These are phyloP conservation scores for Globisporangium radiosum DNA, from an alignment of 352 stramenopile genomes.

Conservation along the genomic window DNA sequence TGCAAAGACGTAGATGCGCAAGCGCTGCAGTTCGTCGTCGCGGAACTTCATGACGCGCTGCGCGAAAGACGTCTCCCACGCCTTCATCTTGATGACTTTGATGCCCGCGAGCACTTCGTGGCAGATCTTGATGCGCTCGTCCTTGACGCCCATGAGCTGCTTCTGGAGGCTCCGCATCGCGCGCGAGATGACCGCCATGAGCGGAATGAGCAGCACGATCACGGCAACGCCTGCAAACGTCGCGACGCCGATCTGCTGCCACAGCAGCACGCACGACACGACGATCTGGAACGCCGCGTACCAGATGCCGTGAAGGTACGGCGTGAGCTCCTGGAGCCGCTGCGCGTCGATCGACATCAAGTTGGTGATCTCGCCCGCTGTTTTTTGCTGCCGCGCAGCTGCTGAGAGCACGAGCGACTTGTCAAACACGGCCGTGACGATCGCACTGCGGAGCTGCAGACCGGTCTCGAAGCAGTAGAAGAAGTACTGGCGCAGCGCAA, in stretches of 20 bases:
- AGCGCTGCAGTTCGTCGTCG: slow-evolving; percentile 69
- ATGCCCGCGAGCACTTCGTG: slow-evolving; percentile 93
- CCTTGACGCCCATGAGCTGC: slow-evolving; percentile 88
- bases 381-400: slow-evolving; percentile 66
- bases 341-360: slow-evolving; percentile 97
- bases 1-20: slow-evolving; percentile 52
- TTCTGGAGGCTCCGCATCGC: slow-evolving; percentile 85
- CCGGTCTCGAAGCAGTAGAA: slow-evolving; percentile 83
- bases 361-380: slow-evolving; percentile 94
- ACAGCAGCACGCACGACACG: slow-evolving; percentile 67
- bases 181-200: slow-evolving; percentile 87
- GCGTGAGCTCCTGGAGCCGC: slow-evolving; percentile 92
- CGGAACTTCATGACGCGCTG: slow-evolving; percentile 53
- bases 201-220: slow-evolving; percentile 91
- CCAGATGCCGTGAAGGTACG: slow-evolving; percentile 91
- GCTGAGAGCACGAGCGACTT: slow-evolving; percentile 83
- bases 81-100: slow-evolving; percentile 96
- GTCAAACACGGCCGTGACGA: slow-evolving; percentile 71
- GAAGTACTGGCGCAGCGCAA: slow-evolving; percentile 75
- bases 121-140: slow-evolving; percentile 93
- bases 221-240: slow-evolving; percentile 90
- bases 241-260: slow-evolving; percentile 71
- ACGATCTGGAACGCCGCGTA: slow-evolving; percentile 80
- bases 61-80: slow-evolving; percentile 90
- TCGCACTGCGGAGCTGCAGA: slow-evolving; percentile 64